These are phyloP conservation scores for Cyclotella atomus DNA, from an alignment of 108 stramenopile genomes.

Conservation along the genomic window DNA sequence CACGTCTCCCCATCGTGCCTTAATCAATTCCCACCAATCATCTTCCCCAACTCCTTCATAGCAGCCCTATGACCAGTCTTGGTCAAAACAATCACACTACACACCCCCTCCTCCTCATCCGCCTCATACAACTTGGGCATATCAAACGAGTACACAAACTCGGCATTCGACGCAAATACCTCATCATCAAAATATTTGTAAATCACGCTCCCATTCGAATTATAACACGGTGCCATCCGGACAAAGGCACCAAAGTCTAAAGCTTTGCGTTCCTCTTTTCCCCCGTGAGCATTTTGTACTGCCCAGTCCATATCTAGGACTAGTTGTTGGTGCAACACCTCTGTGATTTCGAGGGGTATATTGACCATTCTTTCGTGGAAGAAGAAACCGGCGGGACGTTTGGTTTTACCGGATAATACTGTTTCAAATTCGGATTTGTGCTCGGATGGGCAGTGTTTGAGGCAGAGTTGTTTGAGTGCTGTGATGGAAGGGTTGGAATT, in stretches of 20 bases:
- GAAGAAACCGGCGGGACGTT: constrained; percentile 84
- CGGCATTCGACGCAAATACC: constrained; percentile 76
- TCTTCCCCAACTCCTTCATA: constrained; percentile 70
- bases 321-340: constrained; percentile 80
- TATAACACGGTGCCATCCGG: constrained; percentile 65
- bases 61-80: constrained; percentile 79
- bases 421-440: constrained; percentile 71
- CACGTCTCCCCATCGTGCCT: no score
- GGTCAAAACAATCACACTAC: constrained; percentile 78
- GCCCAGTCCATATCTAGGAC: constrained; percentile 87
- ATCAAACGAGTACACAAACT: constrained; percentile 73
- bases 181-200: constrained; percentile 90
- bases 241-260: constrained; percentile 87
- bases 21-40: constrained; percentile 65
- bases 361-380: constrained; percentile 88
- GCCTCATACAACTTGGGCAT: constrained; percentile 61
- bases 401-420: constrained; percentile 77
- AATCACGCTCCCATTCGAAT: constrained; percentile 26
- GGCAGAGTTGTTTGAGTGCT: constrained; percentile 60
- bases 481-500: constrained; percentile 55
- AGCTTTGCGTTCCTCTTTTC: constrained; percentile 65
- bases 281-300: constrained; percentile 68
- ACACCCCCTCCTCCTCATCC: constrained; percentile 57
- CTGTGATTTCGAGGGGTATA: constrained; percentile 79
- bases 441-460: constrained; percentile 66